Evolutionary conservation across 371 early-diverging fungal species (phyloP), one percentile per base, ranked within the genome.

Genomic region (Rhizopus microsporus): DNA sequence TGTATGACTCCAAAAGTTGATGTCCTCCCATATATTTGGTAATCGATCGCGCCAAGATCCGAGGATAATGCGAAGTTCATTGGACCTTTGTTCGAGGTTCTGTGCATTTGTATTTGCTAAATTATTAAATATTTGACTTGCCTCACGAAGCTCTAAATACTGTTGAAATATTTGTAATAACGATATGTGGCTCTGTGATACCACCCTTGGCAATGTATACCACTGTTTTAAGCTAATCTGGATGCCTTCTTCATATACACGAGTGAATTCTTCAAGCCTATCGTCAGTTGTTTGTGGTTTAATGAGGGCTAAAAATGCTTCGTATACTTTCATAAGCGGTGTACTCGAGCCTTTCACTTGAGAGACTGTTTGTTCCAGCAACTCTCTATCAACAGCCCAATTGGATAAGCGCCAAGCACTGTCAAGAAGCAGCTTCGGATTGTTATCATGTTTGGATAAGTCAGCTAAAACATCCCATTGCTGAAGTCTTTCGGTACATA

Each of bases 391-490:
- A 15, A 81, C 80, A 15, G 78, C 81, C 96, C 96, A 96, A 71
- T 97, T 95, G 30, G 91, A 90, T 16, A 92, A 64, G 13, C 96
- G 84, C 96, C 98, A 98, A 8, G 90, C 89, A 47, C 93, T 88
- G 60, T 97, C 96, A 2, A 97, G 71, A 46, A 90, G 69, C 16
- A 98, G 74, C 31, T 94, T 92, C 0, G 87, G 79, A 60, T 94
- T 89, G 33, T 84, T 83, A 39, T 97, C 97, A 51, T 93, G 90
- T 65, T 93, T 91, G 5, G 96, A 92, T 7, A 99, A 82, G 37
- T 99, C 99, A 3, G 86, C 80, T 49, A 98, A 75, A 50, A 98
- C 86, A 60, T 99, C 99, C 99, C 99, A 99, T 66, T 96, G 97
- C 75, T 99, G 99, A 37, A 99, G 74, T 51, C 92, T 87, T 64